phyloP scores from a whole-genome alignment of 306 rosid genomes.

The Trichosanthes cucumerina region DNA sequence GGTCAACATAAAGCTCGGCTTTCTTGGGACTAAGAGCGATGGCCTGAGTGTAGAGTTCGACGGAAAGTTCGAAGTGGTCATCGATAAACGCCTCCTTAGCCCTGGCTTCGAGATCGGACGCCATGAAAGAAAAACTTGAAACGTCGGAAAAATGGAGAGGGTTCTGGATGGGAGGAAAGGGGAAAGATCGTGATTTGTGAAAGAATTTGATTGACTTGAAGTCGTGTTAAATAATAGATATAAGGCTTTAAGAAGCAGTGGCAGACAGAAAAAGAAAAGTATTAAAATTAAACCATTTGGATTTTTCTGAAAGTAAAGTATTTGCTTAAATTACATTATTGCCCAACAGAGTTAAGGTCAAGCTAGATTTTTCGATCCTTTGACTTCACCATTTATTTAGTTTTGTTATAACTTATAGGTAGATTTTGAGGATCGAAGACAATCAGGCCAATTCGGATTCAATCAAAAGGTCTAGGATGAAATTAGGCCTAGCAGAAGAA shows the following conservation, averaged over 20 bases:
- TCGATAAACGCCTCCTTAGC: constrained; percentile 81
- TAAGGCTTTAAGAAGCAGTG: neutral
- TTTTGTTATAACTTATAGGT: no score
- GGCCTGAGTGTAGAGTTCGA: constrained; percentile 55
- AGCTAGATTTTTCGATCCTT: no score
- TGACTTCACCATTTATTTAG: no score
- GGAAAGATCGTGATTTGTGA: neutral
- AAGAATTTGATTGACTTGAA: constrained; percentile 5
- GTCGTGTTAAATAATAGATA: neutral
- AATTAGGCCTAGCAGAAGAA: no score
- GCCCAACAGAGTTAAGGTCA: no score
- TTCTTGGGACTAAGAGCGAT: constrained; percentile 40
- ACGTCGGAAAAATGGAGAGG: constrained; percentile 4
- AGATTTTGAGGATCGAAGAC: no score
- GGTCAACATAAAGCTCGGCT: constrained; percentile 55
- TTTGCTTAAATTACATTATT: no score
- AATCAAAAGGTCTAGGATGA: no score
- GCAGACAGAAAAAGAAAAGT: neutral
- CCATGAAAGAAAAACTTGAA: constrained; percentile 32
- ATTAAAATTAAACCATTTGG: neutral
- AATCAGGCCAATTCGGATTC: no score
- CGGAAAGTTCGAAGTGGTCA: constrained; percentile 70
- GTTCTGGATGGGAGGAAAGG: constrained; percentile 14
- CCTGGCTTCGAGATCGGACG: constrained; percentile 62
- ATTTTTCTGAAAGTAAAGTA: no score